A percentile compares a stretch with the other conserved stretches of the same genome.
phyloP scores from a whole-genome alignment of 78 protist genomes.

The Emiliania huxleyi region DNA sequence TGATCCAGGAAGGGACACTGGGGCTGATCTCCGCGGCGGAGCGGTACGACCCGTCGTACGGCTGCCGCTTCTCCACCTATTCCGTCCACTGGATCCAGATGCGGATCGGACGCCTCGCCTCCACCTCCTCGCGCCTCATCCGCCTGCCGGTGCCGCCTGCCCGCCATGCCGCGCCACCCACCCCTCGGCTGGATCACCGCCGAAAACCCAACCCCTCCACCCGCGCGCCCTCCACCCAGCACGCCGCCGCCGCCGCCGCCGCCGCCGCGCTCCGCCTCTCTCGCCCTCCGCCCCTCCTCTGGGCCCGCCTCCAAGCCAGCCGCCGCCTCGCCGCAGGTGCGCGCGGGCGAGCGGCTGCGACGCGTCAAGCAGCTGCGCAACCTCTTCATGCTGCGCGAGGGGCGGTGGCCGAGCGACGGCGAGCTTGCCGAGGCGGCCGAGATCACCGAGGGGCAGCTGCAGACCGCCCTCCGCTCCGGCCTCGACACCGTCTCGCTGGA shows the following conservation, averaged over 20 bases:
- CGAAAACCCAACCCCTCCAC: too few relatives aligned
- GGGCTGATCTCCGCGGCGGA: slow-evolving; percentile 12
- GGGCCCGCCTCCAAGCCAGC: too few relatives aligned
- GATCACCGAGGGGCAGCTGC: background rate
- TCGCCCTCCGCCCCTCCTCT: too few relatives aligned
- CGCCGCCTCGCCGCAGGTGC: too few relatives aligned
- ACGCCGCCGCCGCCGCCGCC: too few relatives aligned
- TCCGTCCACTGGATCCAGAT: slow-evolving; percentile 11
- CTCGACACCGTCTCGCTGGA: background rate
- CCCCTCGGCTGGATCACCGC: too few relatives aligned
- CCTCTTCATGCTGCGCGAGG: background rate
- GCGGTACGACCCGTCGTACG: background rate
- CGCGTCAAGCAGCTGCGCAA: background rate
- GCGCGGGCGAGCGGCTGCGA: too few relatives aligned
- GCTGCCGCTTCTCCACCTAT: background rate
- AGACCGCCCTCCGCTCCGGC: background rate
- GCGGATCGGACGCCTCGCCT: background rate
- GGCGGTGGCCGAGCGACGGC: background rate
- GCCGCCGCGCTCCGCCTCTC: too few relatives aligned
- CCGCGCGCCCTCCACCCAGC: too few relatives aligned
- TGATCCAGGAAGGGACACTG: background rate
- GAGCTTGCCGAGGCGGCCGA: background rate
- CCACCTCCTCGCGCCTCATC: background rate
- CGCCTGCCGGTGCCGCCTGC: slow-evolving; percentile 23
- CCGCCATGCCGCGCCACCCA: background rate